Evolutionary conservation across 768 basidiomycete genomes (phyloP).

Genomic region (Boletus reticuloceps): DNA sequence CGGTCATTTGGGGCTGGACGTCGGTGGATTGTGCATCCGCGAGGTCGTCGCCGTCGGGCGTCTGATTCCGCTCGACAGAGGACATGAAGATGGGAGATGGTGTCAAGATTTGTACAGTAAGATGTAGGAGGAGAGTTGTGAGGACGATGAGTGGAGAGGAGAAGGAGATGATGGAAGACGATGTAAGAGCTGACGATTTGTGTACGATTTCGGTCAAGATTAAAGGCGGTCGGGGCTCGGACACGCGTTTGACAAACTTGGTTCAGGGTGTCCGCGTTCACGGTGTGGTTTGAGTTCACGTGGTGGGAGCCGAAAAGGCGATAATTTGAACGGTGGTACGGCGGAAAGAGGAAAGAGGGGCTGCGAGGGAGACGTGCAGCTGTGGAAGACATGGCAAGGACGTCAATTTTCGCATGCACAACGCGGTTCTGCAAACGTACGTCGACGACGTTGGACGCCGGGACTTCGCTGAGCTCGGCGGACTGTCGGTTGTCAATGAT

Average conservation of each 20-base stretch:
- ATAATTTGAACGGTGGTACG: conserved; percentile 13
- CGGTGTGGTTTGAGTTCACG: conserved; percentile 28
- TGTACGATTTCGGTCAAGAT: conserved; percentile 33
- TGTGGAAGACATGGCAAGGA: conserved; percentile 23
- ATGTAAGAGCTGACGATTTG: conserved; percentile 24
- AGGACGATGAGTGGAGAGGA: conserved; percentile 11
- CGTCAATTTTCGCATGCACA: conserved; percentile 23
- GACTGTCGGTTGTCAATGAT: conserved; percentile 27
- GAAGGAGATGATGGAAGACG: conserved; percentile 15
- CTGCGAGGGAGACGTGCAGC: conserved; percentile 3
- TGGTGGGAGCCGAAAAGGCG: conserved; percentile 34
- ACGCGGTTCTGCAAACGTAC: conserved; percentile 25
- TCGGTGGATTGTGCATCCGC: conserved; percentile 32
- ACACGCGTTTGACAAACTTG: conserved; percentile 38
- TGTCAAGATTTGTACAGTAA: conserved; percentile 20
- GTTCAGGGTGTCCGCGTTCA: conserved; percentile 29
- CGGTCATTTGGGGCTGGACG: conserved; percentile 48
- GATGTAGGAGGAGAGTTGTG: conserved; percentile 31
- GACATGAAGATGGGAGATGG: conserved; percentile 33
- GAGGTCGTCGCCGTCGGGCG: conserved; percentile 41
- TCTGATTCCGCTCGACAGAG: conserved; percentile 39
- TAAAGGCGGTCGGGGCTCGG: conserved; percentile 33
- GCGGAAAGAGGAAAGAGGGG: conserved; percentile 13
- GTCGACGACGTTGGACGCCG: conserved; percentile 14
- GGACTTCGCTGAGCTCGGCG: conserved; percentile 37